Percentiles rank a stretch among this genome's conserved stretches.
Conservation (phyloP, 2,329 filamentous ascomycete species). For the Aphanoascus verrucosus region DNA sequence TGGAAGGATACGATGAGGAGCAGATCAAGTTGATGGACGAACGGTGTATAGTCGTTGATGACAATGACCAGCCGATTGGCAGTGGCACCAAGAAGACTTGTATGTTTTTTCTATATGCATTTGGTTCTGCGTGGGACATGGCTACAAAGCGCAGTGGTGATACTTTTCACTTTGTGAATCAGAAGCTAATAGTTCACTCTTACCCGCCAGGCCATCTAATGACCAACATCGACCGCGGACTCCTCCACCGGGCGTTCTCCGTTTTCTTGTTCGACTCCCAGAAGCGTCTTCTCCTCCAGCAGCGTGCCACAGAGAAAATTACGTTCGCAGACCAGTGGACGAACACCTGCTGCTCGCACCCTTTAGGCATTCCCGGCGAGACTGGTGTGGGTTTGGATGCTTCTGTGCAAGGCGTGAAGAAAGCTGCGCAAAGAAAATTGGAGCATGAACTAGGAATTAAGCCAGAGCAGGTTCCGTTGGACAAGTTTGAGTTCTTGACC, state of each 20-base stretch:
- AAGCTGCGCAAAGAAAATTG: constrained; percentile 84
- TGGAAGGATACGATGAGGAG: constrained; percentile 90
- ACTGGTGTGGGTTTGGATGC: constrained; percentile 72
- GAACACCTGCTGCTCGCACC: constrained; percentile 98
- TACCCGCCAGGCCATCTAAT: constrained; percentile 70
- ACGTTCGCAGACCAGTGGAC: constrained; percentile 99
- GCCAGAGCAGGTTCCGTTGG: constrained; percentile 73
- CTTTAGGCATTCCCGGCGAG: constrained; percentile 81
- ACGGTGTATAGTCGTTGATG: constrained; percentile 91
- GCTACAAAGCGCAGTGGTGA: not conserved
- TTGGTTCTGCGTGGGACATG: not conserved
- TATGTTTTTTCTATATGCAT: constrained; percentile 35
- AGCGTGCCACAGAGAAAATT: constrained; percentile 92
- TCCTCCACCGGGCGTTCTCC: constrained; percentile 94
- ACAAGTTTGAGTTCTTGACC: constrained; percentile 87
- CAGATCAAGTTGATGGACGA: constrained; percentile 98
- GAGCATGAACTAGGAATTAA: constrained; percentile 92
- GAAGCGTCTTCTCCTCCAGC: constrained; percentile 86
- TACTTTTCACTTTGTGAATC: not conserved
- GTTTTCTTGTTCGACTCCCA: constrained; percentile 94
- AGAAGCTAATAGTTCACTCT: not conserved
- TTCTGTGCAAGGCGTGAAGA: constrained; percentile 75
- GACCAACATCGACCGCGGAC: constrained; percentile 94
- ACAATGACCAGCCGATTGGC: constrained; percentile 84
- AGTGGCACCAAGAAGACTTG: constrained; percentile 97